phyloP scores from a whole-genome alignment of 805 yeast species.

The Ogataea pini region DNA sequence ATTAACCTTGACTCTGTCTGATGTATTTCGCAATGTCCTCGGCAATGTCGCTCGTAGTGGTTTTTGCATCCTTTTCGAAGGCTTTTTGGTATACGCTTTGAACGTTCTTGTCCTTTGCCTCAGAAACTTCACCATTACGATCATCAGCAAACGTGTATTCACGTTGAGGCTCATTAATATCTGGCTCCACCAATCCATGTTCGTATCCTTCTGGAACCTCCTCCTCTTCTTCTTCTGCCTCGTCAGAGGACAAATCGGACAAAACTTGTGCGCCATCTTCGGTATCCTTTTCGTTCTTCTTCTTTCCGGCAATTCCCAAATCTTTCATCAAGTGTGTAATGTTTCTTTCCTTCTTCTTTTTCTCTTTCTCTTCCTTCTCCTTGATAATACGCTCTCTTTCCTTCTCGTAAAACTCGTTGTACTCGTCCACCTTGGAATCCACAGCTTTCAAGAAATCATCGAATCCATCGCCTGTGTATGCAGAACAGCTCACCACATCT shows the following conservation, averaged over 20 bases:
- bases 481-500: slow-evolving; percentile 90
- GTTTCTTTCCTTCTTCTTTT: slow-evolving; percentile 67
- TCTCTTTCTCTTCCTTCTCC: slow-evolving; percentile 75
- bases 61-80: slow-evolving; percentile 60
- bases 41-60: slow-evolving; percentile 65
- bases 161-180: slow-evolving; percentile 44
- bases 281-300: slow-evolving; percentile 20
- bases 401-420: slow-evolving; percentile 74
- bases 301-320: slow-evolving; percentile 58
- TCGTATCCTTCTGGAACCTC: slow-evolving; percentile 41
- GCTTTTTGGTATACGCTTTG: slow-evolving; percentile 76
- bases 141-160: slow-evolving; percentile 71
- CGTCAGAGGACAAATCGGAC: slow-evolving; percentile 47
- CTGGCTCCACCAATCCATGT: slow-evolving; percentile 48
- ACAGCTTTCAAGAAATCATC: slow-evolving; percentile 87
- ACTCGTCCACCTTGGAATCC: slow-evolving; percentile 85
- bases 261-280: slow-evolving; percentile 47
- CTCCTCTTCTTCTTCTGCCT: slow-evolving; percentile 10
- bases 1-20: slow-evolving; percentile 25
- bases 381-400: slow-evolving; percentile 83
- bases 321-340: slow-evolving; percentile 80
- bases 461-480: slow-evolving; percentile 92
- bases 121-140: slow-evolving; percentile 59
- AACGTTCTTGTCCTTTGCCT: slow-evolving; percentile 47
- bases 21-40: slow-evolving; percentile 72